These are phyloP conservation scores for Pinus taeda DNA, from an alignment of 75 land plant species.

Conservation along the genomic window DNA sequence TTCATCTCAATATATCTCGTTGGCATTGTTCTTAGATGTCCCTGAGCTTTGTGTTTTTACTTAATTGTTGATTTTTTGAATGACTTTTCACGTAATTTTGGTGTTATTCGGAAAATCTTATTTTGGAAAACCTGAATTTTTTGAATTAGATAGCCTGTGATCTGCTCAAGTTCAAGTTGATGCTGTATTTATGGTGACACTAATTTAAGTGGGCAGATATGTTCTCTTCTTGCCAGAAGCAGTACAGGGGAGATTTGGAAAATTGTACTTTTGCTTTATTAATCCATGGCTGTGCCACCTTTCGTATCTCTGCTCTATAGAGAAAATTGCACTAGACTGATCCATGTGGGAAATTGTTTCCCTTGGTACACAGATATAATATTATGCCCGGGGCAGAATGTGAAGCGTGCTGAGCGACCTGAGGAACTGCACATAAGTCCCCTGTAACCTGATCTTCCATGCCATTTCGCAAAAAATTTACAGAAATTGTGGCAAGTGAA, in stretches of 20 bases:
- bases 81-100: too few relatives aligned
- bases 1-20: too few relatives aligned
- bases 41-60: too few relatives aligned
- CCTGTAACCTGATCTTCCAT: neutral
- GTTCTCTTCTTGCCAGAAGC: neutral
- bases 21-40: too few relatives aligned
- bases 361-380: too few relatives aligned
- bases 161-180: neutral
- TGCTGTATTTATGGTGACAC: neutral
- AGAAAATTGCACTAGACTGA: too few relatives aligned
- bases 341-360: too few relatives aligned
- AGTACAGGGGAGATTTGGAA: neutral
- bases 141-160: neutral
- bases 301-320: too few relatives aligned
- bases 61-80: too few relatives aligned
- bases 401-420: neutral
- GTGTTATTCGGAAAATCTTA: too few relatives aligned
- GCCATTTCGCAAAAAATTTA: neutral
- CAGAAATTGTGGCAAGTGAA: neutral
- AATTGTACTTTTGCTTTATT: neutral
- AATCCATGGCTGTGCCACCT: too few relatives aligned
- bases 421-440: neutral
- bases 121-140: constrained; percentile 4
- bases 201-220: neutral
- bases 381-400: too few relatives aligned